Base-by-base conservation (phyloP, 2,329 filamentous ascomycete species). In the Fusarium bulbicola region DNA sequence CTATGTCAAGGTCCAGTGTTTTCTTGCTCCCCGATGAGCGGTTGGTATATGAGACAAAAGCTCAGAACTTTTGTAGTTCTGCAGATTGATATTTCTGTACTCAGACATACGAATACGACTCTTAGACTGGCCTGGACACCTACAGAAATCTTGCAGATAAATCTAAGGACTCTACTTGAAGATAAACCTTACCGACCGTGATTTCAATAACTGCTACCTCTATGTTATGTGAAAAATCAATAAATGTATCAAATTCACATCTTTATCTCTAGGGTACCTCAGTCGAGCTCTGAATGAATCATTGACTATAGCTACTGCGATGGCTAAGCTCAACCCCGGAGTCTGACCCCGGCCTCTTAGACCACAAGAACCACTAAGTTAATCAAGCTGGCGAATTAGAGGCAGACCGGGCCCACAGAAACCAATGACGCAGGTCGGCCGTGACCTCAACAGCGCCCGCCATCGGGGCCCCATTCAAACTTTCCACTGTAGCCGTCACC, bases 371-470 rank as follows among this genome's bases (percentile, higher is more conserved):
- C 65, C 61, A 63, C 59, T 47, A 49, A 72, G 45, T 53, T 32
- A 54, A 24, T 42, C 37, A 61, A 24, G 15, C 53, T 40, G 46
- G 21, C 74, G 59, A 76, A 77, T 77, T 52, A 70, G 60, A 68
- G 24, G 21, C 36, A 34, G 21, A 13, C 8, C 16, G 30, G 39
- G 42, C 58, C 39, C 53, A 32, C 37, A 46, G 43, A 64, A 66
- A 60, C 61, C 59, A 72, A 77, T 77, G 75, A 77, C 75, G 75
- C 75, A 76, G 69, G 66, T 47, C 46, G 21, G 42, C 18, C 42
- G 66, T 77, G 73, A 76, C 71, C 64, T 74, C 42, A 39, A 2
- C 60, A 56, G 59, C 56, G 56, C 60, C 61, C 60, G 61, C 61
- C 47, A 47, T 62, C 46, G 56, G 47, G 28, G 34, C 47, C 28